A percentile compares a stretch with the other conserved stretches of the same genome.
phyloP scores from a whole-genome alignment of 257 asterid species.

The Ligustrum vulgare region DNA sequence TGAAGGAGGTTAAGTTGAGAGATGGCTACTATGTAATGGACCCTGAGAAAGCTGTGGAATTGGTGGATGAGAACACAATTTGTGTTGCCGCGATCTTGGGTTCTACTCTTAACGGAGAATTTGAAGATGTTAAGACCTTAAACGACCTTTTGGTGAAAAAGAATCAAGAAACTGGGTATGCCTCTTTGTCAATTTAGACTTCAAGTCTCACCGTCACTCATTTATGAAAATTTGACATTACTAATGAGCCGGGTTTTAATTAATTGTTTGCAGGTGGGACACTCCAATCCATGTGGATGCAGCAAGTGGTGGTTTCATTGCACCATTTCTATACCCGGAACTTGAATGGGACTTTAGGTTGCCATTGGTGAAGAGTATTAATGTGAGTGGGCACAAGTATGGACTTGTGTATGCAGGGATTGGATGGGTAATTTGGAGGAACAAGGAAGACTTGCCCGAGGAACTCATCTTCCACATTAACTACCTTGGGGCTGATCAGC shows the following conservation, averaged over 20 bases:
- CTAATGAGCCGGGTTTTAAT: not conserved
- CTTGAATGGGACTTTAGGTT: conserved; percentile 86
- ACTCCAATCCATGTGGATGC: conserved; percentile 96
- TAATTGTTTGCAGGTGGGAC: conserved; percentile 61
- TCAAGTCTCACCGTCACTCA: not conserved
- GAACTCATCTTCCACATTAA: conserved; percentile 88
- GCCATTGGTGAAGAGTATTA: conserved; percentile 86
- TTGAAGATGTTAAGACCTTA: conserved; percentile 81
- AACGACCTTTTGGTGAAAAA: conserved; percentile 69
- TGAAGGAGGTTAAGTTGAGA: conserved; percentile 72
- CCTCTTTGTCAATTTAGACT: not conserved
- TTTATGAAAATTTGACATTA: not conserved
- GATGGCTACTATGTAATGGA: conserved; percentile 93
- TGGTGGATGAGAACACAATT: conserved; percentile 92
- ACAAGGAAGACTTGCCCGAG: conserved; percentile 72
- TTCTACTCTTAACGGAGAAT: conserved; percentile 88
- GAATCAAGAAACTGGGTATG: conserved; percentile 71
- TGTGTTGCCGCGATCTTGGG: conserved; percentile 93
- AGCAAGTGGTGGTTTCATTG: conserved; percentile 94
- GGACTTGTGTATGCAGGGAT: conserved; percentile 96
- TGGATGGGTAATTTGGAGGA: conserved; percentile 94
- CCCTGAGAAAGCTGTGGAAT: conserved; percentile 79
- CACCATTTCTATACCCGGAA: conserved; percentile 88
- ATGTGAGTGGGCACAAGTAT: conserved; percentile 91
- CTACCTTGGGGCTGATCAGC: conserved; percentile 96